Conservation (phyloP, 2,329 filamentous ascomycete genomes). For the Cercospora janseana region DNA sequence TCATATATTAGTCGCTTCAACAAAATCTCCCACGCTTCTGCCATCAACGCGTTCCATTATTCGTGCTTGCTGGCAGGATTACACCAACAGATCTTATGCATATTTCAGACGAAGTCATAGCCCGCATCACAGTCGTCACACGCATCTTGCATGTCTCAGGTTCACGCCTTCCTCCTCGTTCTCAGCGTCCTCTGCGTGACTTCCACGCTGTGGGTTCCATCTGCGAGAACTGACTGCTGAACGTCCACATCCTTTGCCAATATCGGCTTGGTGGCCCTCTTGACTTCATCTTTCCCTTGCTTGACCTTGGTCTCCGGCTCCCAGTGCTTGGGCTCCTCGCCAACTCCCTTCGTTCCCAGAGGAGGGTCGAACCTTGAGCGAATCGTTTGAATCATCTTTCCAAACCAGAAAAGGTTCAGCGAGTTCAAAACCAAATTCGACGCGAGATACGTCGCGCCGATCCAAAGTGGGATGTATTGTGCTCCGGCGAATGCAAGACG, state of each 20-base stretch:
- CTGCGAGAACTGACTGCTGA: slow-evolving; percentile 16
- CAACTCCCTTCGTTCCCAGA: slow-evolving; percentile 42
- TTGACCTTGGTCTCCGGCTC: slow-evolving; percentile 30
- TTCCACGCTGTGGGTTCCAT: slow-evolving; percentile 26
- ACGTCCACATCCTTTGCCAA: slow-evolving; percentile 24
- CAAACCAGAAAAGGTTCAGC: slow-evolving; percentile 82
- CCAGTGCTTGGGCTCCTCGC: slow-evolving; percentile 29
- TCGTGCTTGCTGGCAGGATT: no score
- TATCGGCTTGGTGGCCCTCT: slow-evolving; percentile 14
- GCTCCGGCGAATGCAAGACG: slow-evolving; percentile 31
- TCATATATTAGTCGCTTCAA: no score
- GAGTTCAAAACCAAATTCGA: slow-evolving; percentile 71
- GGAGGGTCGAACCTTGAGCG: slow-evolving; percentile 70
- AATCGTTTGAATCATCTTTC: slow-evolving; percentile 80
- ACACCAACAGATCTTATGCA: no score
- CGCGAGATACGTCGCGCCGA: slow-evolving; percentile 64
- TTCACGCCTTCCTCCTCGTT: slow-evolving; percentile 27
- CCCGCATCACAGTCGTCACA: neutral
- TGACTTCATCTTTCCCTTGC: neutral
- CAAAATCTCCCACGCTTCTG: no score
- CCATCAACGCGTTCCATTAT: no score
- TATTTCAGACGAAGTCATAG: no score
- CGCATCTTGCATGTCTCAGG: neutral
- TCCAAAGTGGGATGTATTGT: slow-evolving; percentile 62
- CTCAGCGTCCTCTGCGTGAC: slow-evolving; percentile 24